A percentile compares a stretch with the other conserved stretches of the same genome.
Conservation (phyloP, 495 filamentous ascomycete species). For the Penicillium verhagenii region DNA sequence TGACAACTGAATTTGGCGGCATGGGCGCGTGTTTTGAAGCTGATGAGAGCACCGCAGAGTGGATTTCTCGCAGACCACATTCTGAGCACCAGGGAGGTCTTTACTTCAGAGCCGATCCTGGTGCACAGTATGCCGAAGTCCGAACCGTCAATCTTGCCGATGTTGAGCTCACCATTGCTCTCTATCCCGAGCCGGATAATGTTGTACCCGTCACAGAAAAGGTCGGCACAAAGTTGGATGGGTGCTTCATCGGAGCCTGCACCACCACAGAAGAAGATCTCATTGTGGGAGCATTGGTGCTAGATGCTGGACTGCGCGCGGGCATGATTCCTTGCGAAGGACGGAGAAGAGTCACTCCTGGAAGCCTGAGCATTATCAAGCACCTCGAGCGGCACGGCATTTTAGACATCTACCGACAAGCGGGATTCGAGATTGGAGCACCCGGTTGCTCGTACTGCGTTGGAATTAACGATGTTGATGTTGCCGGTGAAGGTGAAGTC, state of each 20-base stretch:
- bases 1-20: conserved; percentile 49
- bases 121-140: conserved; percentile 36
- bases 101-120: conserved; percentile 41
- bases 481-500: conserved; percentile 38
- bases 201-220: conserved; percentile 40
- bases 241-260: conserved; percentile 51
- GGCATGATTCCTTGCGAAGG: conserved; percentile 31
- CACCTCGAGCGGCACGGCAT: conserved; percentile 34
- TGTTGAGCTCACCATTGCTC: conserved; percentile 37
- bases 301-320: conserved; percentile 34
- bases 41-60: conserved; percentile 34
- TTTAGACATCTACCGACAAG: conserved; percentile 34
- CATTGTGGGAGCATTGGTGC: conserved; percentile 38
- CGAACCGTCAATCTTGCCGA: conserved; percentile 38
- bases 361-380: conserved; percentile 37
- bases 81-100: background rate
- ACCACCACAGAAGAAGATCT: conserved; percentile 50
- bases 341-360: conserved; percentile 40
- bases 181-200: conserved; percentile 45
- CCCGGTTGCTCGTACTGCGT: conserved; percentile 50
- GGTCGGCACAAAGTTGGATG: conserved; percentile 34
- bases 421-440: conserved; percentile 41
- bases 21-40: conserved; percentile 44
- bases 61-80: background rate
- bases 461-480: conserved; percentile 41